phyloP scores from a whole-genome alignment of 371 early-diverging fungal genomes.

The Syncephalastrum sp. region DNA sequence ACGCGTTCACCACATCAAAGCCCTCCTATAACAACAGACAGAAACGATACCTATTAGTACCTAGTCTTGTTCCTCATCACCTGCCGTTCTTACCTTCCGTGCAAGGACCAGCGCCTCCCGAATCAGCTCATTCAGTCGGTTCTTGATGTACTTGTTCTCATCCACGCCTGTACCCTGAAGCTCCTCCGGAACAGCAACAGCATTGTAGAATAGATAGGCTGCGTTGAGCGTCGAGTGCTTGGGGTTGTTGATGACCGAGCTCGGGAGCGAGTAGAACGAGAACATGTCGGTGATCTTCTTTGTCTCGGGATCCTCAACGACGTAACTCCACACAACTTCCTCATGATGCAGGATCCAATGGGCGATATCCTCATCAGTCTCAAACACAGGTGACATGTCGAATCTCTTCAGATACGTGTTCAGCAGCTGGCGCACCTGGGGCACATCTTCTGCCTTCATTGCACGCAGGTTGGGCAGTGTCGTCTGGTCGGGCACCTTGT shows the following conservation, averaged over 20 bases:
- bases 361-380: conserved; percentile 80
- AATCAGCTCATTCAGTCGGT: conserved; percentile 58
- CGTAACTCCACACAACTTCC: conserved; percentile 89
- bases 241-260: conserved; percentile 79
- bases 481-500: conserved; percentile 68
- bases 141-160: conserved; percentile 44
- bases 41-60: not conserved
- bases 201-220: conserved; percentile 95
- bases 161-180: conserved; percentile 35
- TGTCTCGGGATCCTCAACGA: conserved; percentile 75
- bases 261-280: conserved; percentile 92
- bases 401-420: conserved; percentile 71
- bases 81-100: conserved; percentile 44
- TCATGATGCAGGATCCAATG: conserved; percentile 90
- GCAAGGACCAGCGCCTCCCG: conserved; percentile 81
- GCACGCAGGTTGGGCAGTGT: conserved; percentile 72
- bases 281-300: conserved; percentile 80
- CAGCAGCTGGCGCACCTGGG: conserved; percentile 68
- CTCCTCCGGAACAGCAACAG: conserved; percentile 53
- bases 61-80: too few species aligned
- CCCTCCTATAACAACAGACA: conserved; percentile 25
- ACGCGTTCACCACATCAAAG: conserved; percentile 92
- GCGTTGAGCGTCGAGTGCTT: conserved; percentile 79
- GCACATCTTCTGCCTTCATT: conserved; percentile 77
- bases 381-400: conserved; percentile 73